Percentiles rank a stretch among this genome's conserved stretches.
Evolutionary conservation across 2,329 filamentous ascomycete genomes (phyloP).

Genomic region (Verticillium zaregamsianum): DNA sequence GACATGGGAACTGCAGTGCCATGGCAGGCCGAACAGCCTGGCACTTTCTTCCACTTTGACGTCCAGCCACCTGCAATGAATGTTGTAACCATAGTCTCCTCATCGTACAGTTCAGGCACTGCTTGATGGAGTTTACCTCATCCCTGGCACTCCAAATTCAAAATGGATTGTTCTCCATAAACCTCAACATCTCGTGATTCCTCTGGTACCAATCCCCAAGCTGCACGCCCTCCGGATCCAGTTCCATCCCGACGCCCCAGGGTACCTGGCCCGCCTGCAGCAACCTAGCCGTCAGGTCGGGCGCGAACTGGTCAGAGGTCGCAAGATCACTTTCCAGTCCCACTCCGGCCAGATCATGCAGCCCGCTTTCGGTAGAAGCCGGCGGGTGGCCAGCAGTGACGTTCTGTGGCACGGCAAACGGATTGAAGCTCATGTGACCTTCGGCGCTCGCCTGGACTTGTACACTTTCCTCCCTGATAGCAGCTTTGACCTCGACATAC

Average conservation of each 20-base stretch:
- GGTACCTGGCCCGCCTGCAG: not conserved
- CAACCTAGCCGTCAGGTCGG: too few relatives aligned
- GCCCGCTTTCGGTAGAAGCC: not conserved
- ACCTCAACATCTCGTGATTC: not conserved
- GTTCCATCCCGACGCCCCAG: not conserved
- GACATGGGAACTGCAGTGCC: too few relatives aligned
- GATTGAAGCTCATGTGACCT: conserved; percentile 47
- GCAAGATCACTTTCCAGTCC: not conserved
- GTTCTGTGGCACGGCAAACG: conserved; percentile 37
- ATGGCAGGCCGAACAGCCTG: too few relatives aligned
- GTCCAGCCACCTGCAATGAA: too few relatives aligned
- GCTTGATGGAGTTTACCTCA: too few relatives aligned
- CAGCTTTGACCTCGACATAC: conserved; percentile 1
- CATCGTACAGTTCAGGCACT: too few relatives aligned
- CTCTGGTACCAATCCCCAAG: not conserved
- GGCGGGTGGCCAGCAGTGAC: not conserved
- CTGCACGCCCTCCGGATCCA: not conserved
- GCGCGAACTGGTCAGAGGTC: not conserved
- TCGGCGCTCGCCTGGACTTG: conserved; percentile 26
- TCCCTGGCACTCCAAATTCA: not conserved
- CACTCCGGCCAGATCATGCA: not conserved
- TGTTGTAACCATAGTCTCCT: too few relatives aligned
- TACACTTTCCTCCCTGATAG: conserved; percentile 17
- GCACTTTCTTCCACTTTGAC: too few relatives aligned
- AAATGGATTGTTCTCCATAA: not conserved